These are phyloP conservation scores for Agaricus blazei DNA, from an alignment of 768 basidiomycete species.

Conservation along the genomic window DNA sequence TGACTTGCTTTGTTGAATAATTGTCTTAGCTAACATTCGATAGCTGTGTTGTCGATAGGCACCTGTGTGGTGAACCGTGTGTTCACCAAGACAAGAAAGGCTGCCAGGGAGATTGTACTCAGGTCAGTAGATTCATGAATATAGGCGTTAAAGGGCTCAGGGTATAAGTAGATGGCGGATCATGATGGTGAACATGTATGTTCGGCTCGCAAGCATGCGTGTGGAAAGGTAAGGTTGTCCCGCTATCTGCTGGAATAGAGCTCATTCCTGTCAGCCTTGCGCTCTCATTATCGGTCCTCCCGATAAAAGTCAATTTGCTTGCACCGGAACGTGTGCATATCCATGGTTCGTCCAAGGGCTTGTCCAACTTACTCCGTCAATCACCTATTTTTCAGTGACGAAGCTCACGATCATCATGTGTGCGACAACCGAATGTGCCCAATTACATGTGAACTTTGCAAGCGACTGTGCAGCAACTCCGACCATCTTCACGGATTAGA, in stretches of 20 bases:
- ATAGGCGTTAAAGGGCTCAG: not conserved
- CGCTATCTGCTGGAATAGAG: not conserved
- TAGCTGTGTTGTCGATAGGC: slow-evolving; percentile 46
- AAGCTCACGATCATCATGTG: slow-evolving; percentile 38
- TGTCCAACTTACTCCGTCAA: no score
- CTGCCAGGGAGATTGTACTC: slow-evolving; percentile 47
- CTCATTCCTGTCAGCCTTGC: slow-evolving; percentile 33
- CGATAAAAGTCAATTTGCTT: slow-evolving; percentile 31
- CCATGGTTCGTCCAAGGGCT: slow-evolving; percentile 28
- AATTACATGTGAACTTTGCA: slow-evolving; percentile 49
- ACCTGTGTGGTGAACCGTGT: slow-evolving; percentile 54
- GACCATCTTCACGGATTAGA: slow-evolving; percentile 52
- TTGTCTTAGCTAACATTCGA: not conserved
- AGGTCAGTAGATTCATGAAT: slow-evolving; percentile 26
- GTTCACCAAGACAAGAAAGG: slow-evolving; percentile 39
- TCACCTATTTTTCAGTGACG: slow-evolving; percentile 27
- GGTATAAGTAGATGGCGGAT: slow-evolving; percentile 33
- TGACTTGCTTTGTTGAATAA: not conserved
- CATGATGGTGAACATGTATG: slow-evolving; percentile 51
- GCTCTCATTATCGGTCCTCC: slow-evolving; percentile 20
- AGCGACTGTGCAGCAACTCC: slow-evolving; percentile 39
- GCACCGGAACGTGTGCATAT: slow-evolving; percentile 35
- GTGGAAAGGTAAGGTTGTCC: slow-evolving; percentile 39
- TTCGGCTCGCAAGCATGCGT: slow-evolving; percentile 47
- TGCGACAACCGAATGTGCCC: slow-evolving; percentile 54